Evolutionary conservation across 1,284 basidiomycete genomes (phyloP), one percentile per base, ranked within the genome.

Genomic region (Marasmius tenuissimus): DNA sequence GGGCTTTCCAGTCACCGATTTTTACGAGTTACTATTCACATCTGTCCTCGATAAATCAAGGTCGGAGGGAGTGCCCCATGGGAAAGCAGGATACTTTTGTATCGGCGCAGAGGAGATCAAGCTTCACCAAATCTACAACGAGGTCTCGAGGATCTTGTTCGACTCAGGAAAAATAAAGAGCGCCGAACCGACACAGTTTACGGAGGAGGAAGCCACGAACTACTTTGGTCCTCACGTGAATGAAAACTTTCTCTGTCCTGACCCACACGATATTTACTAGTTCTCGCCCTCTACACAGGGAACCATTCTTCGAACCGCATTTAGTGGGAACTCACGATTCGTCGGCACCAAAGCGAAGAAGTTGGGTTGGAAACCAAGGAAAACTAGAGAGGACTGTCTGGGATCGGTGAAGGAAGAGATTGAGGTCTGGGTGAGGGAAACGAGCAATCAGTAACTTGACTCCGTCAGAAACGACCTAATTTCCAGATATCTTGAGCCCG

Each of bases 21-120:
- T 69, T 38, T 71, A 69, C 58, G 61, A 65, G 59, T 42, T 69
- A 35, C 47, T 76, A 39, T 67, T 74, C 53, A 70, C 71, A 20
- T 71, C 70, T 53, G 70, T 73, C 20, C 57, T 70, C 40, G 64
- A 61, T 12, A 70, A 70, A 34, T 27, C 27, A 4, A 27, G 27
- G 4, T 34, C 61, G 6, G 67, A 68, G 0, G 63, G 45, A 12
- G 47, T 54, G 8, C 52, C 61, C 0, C 74, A 79, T 53, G 76
- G 78, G 14, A 71, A 68, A 7, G 74, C 77, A 37, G 77, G 78
- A 5, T 68, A 63, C 40, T 80, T 76, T 66, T 78, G 78, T 62
- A 69, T 58, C 35, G 75, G 71, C 52, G 73, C 70, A 20, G 75
- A 72, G 2, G 71, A 79, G 39, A 68, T 77, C 39, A 12, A 34